phyloP scores from a whole-genome alignment of 768 basidiomycete species.

The Hypholoma sublateritium region DNA sequence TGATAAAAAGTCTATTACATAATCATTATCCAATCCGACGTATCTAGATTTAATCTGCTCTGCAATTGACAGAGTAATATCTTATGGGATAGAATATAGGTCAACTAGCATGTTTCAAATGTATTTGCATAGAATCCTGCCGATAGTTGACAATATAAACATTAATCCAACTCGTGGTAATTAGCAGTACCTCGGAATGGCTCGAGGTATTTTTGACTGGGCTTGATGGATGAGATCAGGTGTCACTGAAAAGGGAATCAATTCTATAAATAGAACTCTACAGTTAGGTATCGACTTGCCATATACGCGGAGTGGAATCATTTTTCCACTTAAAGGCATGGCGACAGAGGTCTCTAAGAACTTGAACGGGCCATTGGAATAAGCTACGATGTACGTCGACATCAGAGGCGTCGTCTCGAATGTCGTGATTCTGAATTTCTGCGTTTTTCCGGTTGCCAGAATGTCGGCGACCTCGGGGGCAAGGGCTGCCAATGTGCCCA shows the following conservation, averaged over 20 bases:
- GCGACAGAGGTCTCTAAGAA: constrained; percentile 72
- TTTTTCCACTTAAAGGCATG: constrained; percentile 78
- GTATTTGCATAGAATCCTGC: too few relatives aligned
- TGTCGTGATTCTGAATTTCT: constrained; percentile 79
- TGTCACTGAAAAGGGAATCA: not conserved
- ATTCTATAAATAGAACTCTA: too few relatives aligned
- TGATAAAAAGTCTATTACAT: too few relatives aligned
- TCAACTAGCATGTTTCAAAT: too few relatives aligned
- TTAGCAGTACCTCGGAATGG: too few relatives aligned
- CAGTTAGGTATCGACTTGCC: constrained; percentile 35
- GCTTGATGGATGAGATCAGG: not conserved
- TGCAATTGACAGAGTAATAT: too few relatives aligned
- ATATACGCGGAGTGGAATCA: constrained; percentile 83
- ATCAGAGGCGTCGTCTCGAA: constrained; percentile 83
- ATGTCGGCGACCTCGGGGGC: constrained; percentile 35
- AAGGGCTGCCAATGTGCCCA: not conserved
- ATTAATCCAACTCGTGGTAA: too few relatives aligned
- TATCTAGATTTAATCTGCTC: too few relatives aligned
- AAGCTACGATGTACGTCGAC: constrained; percentile 89
- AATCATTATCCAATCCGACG: too few relatives aligned
- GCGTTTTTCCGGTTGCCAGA: constrained; percentile 36
- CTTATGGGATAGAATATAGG: too few relatives aligned
- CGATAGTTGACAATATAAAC: too few relatives aligned
- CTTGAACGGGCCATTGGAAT: constrained; percentile 78
- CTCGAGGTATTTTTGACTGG: too few relatives aligned